Conservation (phyloP, 768 basidiomycete species). For the Kwoniella europaea region DNA sequence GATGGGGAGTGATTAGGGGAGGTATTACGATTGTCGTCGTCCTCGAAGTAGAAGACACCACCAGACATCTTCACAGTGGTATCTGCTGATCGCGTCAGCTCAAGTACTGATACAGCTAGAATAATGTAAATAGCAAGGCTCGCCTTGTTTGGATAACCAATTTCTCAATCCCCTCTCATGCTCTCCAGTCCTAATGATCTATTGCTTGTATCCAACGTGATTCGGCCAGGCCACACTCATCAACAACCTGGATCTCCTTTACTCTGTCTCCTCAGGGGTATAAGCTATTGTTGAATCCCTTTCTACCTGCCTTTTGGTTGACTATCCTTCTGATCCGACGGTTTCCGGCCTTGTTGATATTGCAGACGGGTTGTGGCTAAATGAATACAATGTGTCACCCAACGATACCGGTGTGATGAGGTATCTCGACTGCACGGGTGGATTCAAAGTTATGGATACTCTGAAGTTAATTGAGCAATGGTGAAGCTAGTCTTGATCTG, state of each 20-base stretch:
- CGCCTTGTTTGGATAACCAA: not conserved
- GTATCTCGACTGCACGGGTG: not conserved
- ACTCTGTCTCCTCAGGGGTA: not conserved
- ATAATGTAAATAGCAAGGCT: not conserved
- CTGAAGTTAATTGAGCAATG: not conserved
- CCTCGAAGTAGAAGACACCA: conserved; percentile 47
- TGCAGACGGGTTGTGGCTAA: not conserved
- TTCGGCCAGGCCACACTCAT: not conserved
- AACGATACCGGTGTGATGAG: not conserved
- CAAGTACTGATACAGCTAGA: not conserved
- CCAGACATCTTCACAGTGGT: conserved; percentile 34
- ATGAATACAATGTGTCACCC: not conserved
- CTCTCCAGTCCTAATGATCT: not conserved
- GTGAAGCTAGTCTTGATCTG: not conserved
- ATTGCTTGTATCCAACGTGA: not conserved
- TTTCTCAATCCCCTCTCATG: not conserved
- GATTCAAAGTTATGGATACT: not conserved
- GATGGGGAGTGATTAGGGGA: conserved; percentile 29
- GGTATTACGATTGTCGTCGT: conserved; percentile 33
- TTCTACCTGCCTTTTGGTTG: not conserved
- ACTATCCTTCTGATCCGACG: not conserved
- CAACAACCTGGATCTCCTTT: not conserved
- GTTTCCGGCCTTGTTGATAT: not conserved
- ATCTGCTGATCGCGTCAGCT: conserved; percentile 2
- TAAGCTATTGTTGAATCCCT: not conserved